Percentiles rank a stretch among this genome's conserved stretches.
Evolutionary conservation across 73 alveolate genomes (phyloP).

Genomic region (Blepharisma japonicum): DNA sequence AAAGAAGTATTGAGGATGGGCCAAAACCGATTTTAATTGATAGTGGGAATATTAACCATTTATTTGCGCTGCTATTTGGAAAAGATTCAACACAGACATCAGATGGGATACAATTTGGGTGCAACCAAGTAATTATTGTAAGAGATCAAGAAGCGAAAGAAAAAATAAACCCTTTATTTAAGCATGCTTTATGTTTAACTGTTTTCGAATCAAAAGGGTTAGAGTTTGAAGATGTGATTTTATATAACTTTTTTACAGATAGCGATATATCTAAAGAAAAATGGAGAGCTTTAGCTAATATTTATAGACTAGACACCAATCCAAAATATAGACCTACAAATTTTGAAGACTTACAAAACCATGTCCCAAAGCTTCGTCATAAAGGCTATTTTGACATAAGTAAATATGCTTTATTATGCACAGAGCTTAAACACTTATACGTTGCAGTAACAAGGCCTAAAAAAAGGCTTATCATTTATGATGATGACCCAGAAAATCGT

Average conservation of each 20-base stretch:
- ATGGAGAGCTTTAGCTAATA: conserved; percentile 26
- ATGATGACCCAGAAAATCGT: conserved; percentile 61
- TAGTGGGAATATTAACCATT: conserved; percentile 10
- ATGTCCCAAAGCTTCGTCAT: background rate
- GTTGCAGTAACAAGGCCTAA: conserved; percentile 90
- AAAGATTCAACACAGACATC: background rate
- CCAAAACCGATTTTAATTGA: conserved; percentile 33
- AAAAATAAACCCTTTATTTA: conserved; percentile 50
- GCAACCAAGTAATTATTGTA: conserved; percentile 71
- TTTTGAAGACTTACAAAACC: background rate
- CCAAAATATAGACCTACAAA: background rate
- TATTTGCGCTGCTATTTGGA: conserved; percentile 27
- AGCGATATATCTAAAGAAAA: conserved; percentile 30
- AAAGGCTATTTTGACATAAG: conserved; percentile 29
- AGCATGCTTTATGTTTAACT: conserved; percentile 65
- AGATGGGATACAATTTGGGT: conserved; percentile 58
- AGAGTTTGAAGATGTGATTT: conserved; percentile 71
- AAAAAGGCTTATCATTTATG: conserved; percentile 74
- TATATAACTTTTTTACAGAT: conserved; percentile 66
- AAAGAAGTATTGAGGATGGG: conserved; percentile 36
- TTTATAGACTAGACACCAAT: background rate
- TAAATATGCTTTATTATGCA: conserved; percentile 51
- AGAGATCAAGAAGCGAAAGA: conserved; percentile 68
- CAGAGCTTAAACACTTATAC: conserved; percentile 79
- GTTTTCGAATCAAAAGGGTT: conserved; percentile 75